Evolutionary conservation across 106 monocot genomes (phyloP).

Genomic region (Triglochin maritima): DNA sequence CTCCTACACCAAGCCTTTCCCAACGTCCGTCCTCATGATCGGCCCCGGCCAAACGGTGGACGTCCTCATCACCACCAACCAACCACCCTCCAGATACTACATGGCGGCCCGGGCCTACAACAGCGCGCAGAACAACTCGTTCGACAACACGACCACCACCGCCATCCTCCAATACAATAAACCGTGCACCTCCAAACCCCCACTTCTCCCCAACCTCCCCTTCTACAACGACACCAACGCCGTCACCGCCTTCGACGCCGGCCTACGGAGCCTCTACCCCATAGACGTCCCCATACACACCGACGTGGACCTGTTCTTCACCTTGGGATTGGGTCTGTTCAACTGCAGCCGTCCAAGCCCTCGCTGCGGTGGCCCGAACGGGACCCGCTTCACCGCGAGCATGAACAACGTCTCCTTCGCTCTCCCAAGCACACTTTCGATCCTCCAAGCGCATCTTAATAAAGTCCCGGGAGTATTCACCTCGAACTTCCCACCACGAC

Average conservation of each 20-base stretch:
- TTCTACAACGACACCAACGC: constrained; percentile 8
- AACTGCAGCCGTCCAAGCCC: constrained; percentile 13
- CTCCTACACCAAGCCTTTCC: constrained; percentile 39
- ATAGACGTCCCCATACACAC: constrained; percentile 16
- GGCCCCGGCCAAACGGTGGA: constrained; percentile 48
- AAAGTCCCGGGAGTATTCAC: constrained; percentile 16
- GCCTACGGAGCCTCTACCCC: constrained; percentile 8
- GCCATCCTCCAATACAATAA: constrained; percentile 11
- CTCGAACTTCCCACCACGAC: constrained; percentile 25
- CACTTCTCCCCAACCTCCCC: not conserved
- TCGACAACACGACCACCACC: constrained; percentile 43
- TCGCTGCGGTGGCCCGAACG: constrained; percentile 30
- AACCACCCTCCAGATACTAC: constrained; percentile 4
- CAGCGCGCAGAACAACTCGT: constrained; percentile 13
- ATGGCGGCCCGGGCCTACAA: constrained; percentile 1
- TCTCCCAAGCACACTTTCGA: constrained; percentile 18
- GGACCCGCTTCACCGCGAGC: constrained; percentile 30
- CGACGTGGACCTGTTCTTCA: constrained; percentile 36
- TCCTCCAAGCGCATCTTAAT: constrained; percentile 27
- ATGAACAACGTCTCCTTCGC: constrained; percentile 43
- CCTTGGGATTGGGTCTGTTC: constrained; percentile 37
- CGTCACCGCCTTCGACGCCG: constrained; percentile 13
- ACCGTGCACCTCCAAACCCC: not conserved
- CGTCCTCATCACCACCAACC: constrained; percentile 31
- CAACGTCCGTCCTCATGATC: constrained; percentile 30